Evolutionary conservation across 768 basidiomycete genomes (phyloP).

Genomic region (Dioszegia crocea): DNA sequence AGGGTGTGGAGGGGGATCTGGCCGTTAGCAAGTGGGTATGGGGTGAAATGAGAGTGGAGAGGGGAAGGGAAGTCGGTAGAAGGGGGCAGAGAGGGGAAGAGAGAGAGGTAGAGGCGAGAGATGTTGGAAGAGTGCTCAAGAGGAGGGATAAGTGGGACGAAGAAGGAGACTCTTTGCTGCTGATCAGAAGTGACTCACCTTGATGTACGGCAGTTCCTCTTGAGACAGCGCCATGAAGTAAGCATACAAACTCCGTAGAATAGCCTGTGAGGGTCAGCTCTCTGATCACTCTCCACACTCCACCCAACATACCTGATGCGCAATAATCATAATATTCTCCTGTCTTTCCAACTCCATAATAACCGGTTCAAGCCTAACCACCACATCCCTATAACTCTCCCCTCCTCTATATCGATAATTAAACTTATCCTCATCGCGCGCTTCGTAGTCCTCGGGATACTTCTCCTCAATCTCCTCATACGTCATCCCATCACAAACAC

Average conservation of each 20-base stretch:
- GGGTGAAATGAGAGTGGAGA: not conserved
- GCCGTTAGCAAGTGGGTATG: not conserved
- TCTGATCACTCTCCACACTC: not conserved
- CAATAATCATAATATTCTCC: constrained; percentile 93
- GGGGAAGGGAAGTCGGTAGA: no score
- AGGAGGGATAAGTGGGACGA: no score
- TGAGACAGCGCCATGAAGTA: constrained; percentile 85
- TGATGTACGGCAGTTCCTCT: constrained; percentile 93
- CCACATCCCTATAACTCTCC: constrained; percentile 97
- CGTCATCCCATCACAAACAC: constrained; percentile 99
- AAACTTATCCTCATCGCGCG: constrained; percentile 98
- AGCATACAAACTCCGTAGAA: constrained; percentile 63
- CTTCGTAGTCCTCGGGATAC: constrained; percentile 97
- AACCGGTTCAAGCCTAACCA: constrained; percentile 88
- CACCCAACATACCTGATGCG: constrained; percentile 66
- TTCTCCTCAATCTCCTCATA: constrained; percentile 96
- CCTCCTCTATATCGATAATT: constrained; percentile 95
- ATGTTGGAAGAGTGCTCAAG: no score
- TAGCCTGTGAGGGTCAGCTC: constrained; percentile 53
- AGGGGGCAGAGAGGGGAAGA: no score
- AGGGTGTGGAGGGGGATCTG: constrained; percentile 71
- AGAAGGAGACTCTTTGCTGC: no score
- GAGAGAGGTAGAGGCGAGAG: no score
- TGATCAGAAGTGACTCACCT: no score
- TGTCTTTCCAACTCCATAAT: constrained; percentile 99